Evolutionary conservation across 2,329 filamentous ascomycete species (phyloP).

Genomic region (Xylariaceae sp.): DNA sequence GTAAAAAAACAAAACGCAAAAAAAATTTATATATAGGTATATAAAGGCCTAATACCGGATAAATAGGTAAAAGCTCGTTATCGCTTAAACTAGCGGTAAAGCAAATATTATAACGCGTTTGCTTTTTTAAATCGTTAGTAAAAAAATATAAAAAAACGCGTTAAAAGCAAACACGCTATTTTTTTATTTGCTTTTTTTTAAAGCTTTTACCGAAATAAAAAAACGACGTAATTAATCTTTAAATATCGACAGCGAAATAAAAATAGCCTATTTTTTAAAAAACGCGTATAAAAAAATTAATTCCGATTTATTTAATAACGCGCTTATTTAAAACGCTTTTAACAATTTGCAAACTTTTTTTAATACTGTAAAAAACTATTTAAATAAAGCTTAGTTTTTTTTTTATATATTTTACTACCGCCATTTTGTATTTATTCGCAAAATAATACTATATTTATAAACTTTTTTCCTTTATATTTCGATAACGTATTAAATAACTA

Average conservation of each 20-base stretch:
- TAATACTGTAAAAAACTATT: not conserved
- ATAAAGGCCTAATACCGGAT: not conserved
- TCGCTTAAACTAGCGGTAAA: not conserved
- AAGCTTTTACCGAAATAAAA: not conserved
- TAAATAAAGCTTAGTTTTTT: not conserved
- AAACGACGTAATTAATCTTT: not conserved
- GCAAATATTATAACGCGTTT: not conserved
- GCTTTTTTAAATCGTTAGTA: too few species aligned
- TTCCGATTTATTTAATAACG: not conserved
- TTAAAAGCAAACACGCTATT: not conserved
- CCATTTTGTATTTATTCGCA: not conserved
- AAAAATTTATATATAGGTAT: not conserved
- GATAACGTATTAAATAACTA: not conserved
- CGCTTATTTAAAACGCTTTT: not conserved
- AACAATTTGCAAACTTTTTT: not conserved
- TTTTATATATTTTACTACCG: too few species aligned
- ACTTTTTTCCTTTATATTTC: not conserved
- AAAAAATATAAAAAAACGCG: not conserved
- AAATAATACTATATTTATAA: not conserved
- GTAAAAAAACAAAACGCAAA: too few species aligned
- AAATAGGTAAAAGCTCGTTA: not conserved
- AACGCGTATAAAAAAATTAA: not conserved
- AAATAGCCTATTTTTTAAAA: not conserved
- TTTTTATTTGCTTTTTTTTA: too few species aligned
- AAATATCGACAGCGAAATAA: not conserved